Percentiles rank a stretch among this genome's conserved stretches.
phyloP scores from a whole-genome alignment of 805 yeast species.

The Blastobotrys robertii region DNA sequence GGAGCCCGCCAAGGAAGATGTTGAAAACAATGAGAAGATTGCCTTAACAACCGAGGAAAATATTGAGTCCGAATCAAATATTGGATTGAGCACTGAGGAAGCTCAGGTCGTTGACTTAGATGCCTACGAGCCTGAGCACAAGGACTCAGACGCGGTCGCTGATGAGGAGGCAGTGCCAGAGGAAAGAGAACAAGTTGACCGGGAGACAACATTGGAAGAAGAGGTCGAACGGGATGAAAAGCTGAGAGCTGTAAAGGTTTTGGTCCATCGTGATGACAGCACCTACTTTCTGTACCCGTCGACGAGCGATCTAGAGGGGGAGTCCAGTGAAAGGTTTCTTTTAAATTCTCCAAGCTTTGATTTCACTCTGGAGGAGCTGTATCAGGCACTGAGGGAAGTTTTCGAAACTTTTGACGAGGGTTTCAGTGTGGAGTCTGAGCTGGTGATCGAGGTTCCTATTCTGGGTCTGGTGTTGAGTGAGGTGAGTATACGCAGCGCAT shows the following conservation, averaged over 20 bases:
- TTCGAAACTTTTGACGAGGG: constrained; percentile 6
- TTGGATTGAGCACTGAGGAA: no score
- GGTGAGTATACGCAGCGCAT: constrained; percentile 4
- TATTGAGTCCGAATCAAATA: no score
- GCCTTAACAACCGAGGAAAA: no score
- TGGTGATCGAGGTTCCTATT: constrained; percentile 15
- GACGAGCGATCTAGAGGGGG: background rate
- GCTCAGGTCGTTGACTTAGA: no score
- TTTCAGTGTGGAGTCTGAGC: constrained; percentile 13
- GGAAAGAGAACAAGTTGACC: background rate
- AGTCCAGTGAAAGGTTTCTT: background rate
- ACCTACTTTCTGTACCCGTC: background rate
- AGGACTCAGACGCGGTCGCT: no score
- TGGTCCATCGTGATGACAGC: background rate
- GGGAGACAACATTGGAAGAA: no score
- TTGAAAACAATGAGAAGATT: background rate
- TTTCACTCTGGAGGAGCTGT: constrained; percentile 14
- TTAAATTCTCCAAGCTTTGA: background rate
- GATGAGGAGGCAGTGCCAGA: background rate
- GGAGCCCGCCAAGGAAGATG: background rate
- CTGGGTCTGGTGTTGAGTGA: constrained; percentile 19
- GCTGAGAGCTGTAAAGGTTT: background rate
- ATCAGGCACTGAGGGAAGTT: constrained; percentile 8
- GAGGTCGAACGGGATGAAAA: background rate
- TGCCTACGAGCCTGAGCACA: no score